A percentile compares a stretch with the other conserved stretches of the same genome.
Conservation (phyloP, 2,329 filamentous ascomycete species). For the Cercospora sp. region DNA sequence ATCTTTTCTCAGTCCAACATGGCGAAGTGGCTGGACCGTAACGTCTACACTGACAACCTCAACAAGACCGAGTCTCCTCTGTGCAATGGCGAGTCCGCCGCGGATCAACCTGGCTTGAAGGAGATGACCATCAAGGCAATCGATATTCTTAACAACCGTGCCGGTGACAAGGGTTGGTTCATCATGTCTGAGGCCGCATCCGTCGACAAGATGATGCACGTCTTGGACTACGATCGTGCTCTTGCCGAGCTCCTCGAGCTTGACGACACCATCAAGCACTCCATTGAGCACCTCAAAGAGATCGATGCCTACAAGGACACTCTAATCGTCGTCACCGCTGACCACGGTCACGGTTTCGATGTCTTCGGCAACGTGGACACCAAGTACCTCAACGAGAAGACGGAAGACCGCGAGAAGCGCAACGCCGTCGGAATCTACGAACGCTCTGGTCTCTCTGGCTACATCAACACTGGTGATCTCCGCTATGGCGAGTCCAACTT, state of each 20-base stretch:
- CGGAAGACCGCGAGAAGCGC: slow-evolving; percentile 70
- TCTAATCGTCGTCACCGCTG: slow-evolving; percentile 77
- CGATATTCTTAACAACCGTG: slow-evolving; percentile 51
- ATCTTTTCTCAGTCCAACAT: slow-evolving; percentile 75
- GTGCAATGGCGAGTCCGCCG: slow-evolving; percentile 63
- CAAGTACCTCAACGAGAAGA: slow-evolving; percentile 67
- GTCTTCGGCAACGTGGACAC: slow-evolving; percentile 83
- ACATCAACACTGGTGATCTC: slow-evolving; percentile 62
- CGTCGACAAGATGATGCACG: slow-evolving; percentile 89
- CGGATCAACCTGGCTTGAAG: slow-evolving; percentile 78
- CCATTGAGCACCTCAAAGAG: slow-evolving; percentile 66
- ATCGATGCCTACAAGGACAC: slow-evolving; percentile 71
- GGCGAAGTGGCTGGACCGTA: slow-evolving; percentile 80
- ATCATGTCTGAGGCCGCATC: slow-evolving; percentile 84
- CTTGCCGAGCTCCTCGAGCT: slow-evolving; percentile 82
- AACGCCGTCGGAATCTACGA: slow-evolving; percentile 72
- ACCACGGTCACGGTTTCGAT: slow-evolving; percentile 87
- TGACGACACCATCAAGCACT: slow-evolving; percentile 78
- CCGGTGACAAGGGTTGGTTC: slow-evolving; percentile 69
- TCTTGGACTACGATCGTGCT: slow-evolving; percentile 80
- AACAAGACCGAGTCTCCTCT: slow-evolving; percentile 66
- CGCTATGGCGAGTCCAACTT: slow-evolving; percentile 73
- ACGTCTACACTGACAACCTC: slow-evolving; percentile 73
- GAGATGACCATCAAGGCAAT: slow-evolving; percentile 77
- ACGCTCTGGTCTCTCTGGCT: slow-evolving; percentile 73